These are phyloP conservation scores for Oxytropis ochrocephala DNA, from an alignment of 306 rosid species.

Conservation along the genomic window DNA sequence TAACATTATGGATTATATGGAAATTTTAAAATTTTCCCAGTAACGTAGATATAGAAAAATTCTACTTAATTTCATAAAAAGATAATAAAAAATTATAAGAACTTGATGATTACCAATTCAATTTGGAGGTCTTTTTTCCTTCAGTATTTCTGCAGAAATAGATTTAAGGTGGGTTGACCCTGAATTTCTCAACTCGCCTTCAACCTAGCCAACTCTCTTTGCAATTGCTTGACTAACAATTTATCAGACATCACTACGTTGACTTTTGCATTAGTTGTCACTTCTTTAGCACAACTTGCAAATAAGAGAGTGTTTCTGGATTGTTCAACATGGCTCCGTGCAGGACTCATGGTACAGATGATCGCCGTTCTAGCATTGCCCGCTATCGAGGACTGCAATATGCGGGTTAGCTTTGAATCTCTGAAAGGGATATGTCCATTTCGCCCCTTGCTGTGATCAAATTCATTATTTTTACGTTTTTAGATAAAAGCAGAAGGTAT, in stretches of 20 bases:
- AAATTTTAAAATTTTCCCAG: slow-evolving; percentile 4
- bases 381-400: slow-evolving; percentile 88
- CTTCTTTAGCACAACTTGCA: slow-evolving; percentile 94
- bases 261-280: slow-evolving; percentile 76
- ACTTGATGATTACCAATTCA: slow-evolving; percentile 53
- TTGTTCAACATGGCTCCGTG: slow-evolving; percentile 80
- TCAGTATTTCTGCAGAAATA: slow-evolving; percentile 47
- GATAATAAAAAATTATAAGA: background rate
- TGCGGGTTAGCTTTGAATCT: slow-evolving; percentile 97
- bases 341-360: slow-evolving; percentile 93
- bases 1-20: background rate
- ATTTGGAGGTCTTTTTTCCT: slow-evolving; percentile 75
- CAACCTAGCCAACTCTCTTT: slow-evolving; percentile 72
- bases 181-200: slow-evolving; percentile 53
- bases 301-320: slow-evolving; percentile 92
- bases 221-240: slow-evolving; percentile 79
- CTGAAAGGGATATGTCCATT: slow-evolving; percentile 90
- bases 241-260: slow-evolving; percentile 88
- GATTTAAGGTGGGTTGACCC: slow-evolving; percentile 28
- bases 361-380: slow-evolving; percentile 96
- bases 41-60: background rate
- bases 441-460: slow-evolving; percentile 78
- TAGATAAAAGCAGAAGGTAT: background rate
- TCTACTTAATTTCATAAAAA: background rate
- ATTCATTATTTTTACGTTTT: background rate